Percentiles rank a stretch among this genome's conserved stretches.
phyloP scores from a whole-genome alignment of 1,139 yeast species.

The Debaryomycetaceae sp. region DNA sequence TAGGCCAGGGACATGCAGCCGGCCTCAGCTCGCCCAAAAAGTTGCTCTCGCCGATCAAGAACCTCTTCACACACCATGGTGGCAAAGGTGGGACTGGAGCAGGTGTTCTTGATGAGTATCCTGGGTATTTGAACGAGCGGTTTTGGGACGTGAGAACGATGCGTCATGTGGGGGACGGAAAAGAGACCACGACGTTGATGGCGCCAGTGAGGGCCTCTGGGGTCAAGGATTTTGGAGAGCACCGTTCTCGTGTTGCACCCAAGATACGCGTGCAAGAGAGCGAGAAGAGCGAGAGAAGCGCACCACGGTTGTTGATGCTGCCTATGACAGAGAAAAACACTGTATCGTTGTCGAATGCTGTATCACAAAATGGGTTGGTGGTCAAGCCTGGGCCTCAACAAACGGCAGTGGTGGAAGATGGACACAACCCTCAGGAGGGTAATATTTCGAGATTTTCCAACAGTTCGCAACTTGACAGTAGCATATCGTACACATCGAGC shows the following conservation, averaged over 20 bases:
- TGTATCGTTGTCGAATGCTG: slow-evolving; percentile 4
- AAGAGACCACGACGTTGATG: slow-evolving; percentile 1
- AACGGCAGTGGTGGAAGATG: background rate
- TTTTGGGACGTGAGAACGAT: background rate
- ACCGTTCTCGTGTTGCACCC: background rate
- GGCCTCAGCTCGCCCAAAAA: slow-evolving; percentile 38
- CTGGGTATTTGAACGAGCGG: background rate
- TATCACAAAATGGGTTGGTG: slow-evolving; percentile 1
- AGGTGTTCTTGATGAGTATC: slow-evolving; percentile 10
- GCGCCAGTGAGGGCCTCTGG: slow-evolving; percentile 3
- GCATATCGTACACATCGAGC: background rate
- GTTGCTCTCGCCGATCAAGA: slow-evolving; percentile 41
- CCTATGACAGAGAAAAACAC: background rate
- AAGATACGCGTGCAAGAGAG: background rate
- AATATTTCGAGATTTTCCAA: background rate
- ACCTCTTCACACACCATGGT: slow-evolving; percentile 23
- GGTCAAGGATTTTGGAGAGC: background rate
- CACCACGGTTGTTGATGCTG: background rate
- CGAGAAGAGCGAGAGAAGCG: background rate
- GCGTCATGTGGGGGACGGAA: slow-evolving; percentile 8
- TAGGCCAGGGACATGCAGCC: background rate
- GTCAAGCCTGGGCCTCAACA: background rate
- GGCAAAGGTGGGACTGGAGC: slow-evolving; percentile 13
- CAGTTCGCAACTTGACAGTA: background rate
- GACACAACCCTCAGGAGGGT: background rate